Percentiles rank a stretch among this genome's conserved stretches.
Evolutionary conservation across 2,329 filamentous ascomycete species (phyloP).

Genomic region (Ceratocystis colombiana): DNA sequence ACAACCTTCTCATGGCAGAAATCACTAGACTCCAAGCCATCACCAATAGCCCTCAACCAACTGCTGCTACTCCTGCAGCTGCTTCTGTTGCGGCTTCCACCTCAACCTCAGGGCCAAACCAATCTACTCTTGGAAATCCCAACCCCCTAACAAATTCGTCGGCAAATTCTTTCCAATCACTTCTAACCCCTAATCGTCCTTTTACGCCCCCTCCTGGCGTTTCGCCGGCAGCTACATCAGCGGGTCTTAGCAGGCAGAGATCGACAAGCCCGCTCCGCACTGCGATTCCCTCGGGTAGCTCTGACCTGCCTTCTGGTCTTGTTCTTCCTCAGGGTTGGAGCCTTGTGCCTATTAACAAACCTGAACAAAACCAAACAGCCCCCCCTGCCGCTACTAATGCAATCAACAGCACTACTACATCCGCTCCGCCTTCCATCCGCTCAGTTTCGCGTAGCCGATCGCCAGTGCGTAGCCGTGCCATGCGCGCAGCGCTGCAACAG

Average conservation of each 20-base stretch:
- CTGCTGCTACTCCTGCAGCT: slow-evolving; percentile 33
- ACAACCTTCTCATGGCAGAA: slow-evolving; percentile 59
- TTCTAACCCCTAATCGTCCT: slow-evolving; percentile 26
- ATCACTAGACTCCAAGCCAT: slow-evolving; percentile 32
- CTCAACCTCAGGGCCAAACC: slow-evolving; percentile 32
- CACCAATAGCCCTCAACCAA: slow-evolving; percentile 40
- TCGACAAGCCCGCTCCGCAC: slow-evolving; percentile 26
- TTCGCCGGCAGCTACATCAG: slow-evolving; percentile 17
- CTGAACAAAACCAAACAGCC: slow-evolving; percentile 37
- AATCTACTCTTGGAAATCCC: slow-evolving; percentile 22
- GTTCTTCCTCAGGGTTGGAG: slow-evolving; percentile 56
- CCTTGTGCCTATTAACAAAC: slow-evolving; percentile 48
- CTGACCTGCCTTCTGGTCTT: slow-evolving; percentile 54
- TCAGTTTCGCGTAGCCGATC: slow-evolving; percentile 22
- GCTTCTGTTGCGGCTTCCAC: slow-evolving; percentile 46
- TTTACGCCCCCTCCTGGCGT: slow-evolving; percentile 17
- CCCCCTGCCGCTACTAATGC: slow-evolving; percentile 27
- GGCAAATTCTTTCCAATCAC: slow-evolving; percentile 26
- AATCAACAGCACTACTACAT: slow-evolving; percentile 23
- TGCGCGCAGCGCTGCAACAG: slow-evolving; percentile 26
- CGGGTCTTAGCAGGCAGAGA: slow-evolving; percentile 15
- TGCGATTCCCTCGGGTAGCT: slow-evolving; percentile 49
- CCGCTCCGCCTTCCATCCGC: slow-evolving; percentile 24
- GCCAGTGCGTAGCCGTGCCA: slow-evolving; percentile 22
- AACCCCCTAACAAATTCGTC: slow-evolving; percentile 25